Conservation (phyloP, 257 asterid species). For the Catharanthus roseus region DNA sequence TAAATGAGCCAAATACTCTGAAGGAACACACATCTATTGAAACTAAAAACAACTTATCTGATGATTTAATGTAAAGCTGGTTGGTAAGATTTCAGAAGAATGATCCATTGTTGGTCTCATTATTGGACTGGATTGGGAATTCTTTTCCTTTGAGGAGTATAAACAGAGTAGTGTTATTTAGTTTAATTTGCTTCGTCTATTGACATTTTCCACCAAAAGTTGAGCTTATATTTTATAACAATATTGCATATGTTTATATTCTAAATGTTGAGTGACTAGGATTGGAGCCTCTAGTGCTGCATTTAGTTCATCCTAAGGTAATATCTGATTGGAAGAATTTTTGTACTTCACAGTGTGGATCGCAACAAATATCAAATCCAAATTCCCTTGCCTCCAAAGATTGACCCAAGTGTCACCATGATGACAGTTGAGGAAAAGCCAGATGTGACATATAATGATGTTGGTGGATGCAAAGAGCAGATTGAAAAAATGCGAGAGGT, state of each 20-base stretch:
- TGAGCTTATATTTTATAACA: not conserved
- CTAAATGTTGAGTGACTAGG: not conserved
- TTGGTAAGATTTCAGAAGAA: not conserved
- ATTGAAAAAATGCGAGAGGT: slow-evolving; percentile 99
- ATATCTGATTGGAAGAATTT: slow-evolving; percentile 16
- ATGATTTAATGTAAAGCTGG: not conserved
- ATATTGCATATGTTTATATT: not conserved
- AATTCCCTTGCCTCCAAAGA: slow-evolving; percentile 96
- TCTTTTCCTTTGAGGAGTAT: too few species aligned
- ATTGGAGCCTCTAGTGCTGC: not conserved
- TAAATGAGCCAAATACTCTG: too few species aligned
- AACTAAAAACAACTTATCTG: too few species aligned
- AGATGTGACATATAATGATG: slow-evolving; percentile 94
- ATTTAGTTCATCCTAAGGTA: not conserved
- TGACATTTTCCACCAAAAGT: too few species aligned
- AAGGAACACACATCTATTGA: too few species aligned
- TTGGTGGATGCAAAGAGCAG: slow-evolving; percentile 98
- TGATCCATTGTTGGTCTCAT: not conserved
- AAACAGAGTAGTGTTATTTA: too few species aligned
- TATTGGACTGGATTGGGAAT: not conserved
- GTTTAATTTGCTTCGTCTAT: too few species aligned
- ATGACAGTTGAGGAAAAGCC: slow-evolving; percentile 99
- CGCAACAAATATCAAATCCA: slow-evolving; percentile 94
- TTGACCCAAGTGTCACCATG: slow-evolving; percentile 99
- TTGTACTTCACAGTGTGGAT: slow-evolving; percentile 63